These are phyloP conservation scores for Colletotrichum viniferum DNA, from an alignment of 2,329 filamentous ascomycete genomes.

Conservation along the genomic window DNA sequence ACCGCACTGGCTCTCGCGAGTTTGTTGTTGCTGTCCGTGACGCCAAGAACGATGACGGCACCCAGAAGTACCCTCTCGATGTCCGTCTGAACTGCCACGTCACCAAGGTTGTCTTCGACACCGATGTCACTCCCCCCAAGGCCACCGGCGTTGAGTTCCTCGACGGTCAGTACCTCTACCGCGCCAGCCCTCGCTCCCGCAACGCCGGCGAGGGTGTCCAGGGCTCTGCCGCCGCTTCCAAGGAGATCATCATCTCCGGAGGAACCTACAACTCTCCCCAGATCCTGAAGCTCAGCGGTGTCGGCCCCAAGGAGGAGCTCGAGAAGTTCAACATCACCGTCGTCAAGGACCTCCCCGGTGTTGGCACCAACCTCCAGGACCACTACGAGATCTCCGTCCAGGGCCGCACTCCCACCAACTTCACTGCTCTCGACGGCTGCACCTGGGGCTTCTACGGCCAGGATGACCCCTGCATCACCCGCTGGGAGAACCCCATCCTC, in stretches of 20 bases:
- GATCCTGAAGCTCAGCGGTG: conserved; percentile 54
- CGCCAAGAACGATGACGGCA: conserved; percentile 52
- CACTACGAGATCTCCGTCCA: conserved; percentile 54
- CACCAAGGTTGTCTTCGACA: conserved; percentile 50
- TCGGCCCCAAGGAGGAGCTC: conserved; percentile 47
- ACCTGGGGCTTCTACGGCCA: conserved; percentile 31
- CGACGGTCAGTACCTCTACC: conserved; percentile 49
- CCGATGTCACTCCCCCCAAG: conserved; percentile 36
- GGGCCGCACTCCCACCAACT: conserved; percentile 44
- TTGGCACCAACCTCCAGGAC: conserved; percentile 66
- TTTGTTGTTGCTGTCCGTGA: conserved; percentile 56
- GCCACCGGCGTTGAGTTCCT: conserved; percentile 56
- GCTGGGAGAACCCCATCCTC: conserved; percentile 33
- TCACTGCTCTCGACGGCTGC: conserved; percentile 36
- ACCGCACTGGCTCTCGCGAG: conserved; percentile 60
- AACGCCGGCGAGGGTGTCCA: conserved; percentile 22
- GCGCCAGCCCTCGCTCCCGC: conserved; percentile 42
- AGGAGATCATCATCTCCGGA: conserved; percentile 54
- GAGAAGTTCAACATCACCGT: conserved; percentile 43
- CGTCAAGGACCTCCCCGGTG: conserved; percentile 58
- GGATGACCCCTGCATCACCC: conserved; percentile 35
- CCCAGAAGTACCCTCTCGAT: conserved; percentile 60
- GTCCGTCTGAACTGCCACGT: conserved; percentile 52
- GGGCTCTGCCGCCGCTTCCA: conserved; percentile 33
- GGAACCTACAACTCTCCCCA: conserved; percentile 60